These are phyloP conservation scores for Phallus indusiatus DNA, from an alignment of 768 basidiomycete species.

Conservation along the genomic window DNA sequence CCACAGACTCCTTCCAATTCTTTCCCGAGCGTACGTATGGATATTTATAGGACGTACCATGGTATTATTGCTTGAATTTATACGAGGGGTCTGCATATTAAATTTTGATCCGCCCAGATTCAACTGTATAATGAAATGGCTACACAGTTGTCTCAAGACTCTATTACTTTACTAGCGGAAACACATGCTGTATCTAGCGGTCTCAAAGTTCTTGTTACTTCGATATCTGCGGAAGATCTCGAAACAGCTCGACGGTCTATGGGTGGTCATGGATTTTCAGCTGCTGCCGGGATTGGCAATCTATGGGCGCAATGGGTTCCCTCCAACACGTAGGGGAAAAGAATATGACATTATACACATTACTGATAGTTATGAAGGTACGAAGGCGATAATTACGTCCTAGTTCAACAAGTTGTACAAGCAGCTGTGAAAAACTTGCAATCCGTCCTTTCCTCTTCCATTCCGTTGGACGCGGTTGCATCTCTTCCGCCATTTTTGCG, in stretches of 20 bases:
- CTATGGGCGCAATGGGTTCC: constrained; percentile 10
- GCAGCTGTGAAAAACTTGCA: constrained; percentile 45
- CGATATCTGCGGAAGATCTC: constrained; percentile 43
- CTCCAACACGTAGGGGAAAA: constrained; percentile 4
- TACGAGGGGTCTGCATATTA: background rate
- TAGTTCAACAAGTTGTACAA: constrained; percentile 66
- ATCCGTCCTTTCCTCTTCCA: constrained; percentile 17
- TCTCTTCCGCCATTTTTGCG: constrained; percentile 38
- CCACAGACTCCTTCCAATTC: constrained; percentile 60
- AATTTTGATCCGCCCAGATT: constrained; percentile 24
- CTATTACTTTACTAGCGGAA: constrained; percentile 57
- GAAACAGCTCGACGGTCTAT: constrained; percentile 60
- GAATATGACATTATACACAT: background rate
- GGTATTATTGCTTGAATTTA: constrained; percentile 25
- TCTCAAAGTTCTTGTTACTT: constrained; percentile 52
- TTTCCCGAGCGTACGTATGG: constrained; percentile 62
- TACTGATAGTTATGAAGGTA: constrained; percentile 30
- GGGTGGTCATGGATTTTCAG: constrained; percentile 73
- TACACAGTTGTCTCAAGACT: constrained; percentile 40
- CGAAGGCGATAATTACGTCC: constrained; percentile 74
- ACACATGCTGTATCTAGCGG: constrained; percentile 64
- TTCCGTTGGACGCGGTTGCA: constrained; percentile 10
- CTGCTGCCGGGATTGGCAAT: constrained; percentile 54
- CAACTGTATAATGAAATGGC: constrained; percentile 42
- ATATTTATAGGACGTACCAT: constrained; percentile 51